A percentile compares a stretch with the other conserved stretches of the same genome.
Evolutionary conservation across 1,284 basidiomycete species (phyloP).

Genomic region (Peniophora sp.): DNA sequence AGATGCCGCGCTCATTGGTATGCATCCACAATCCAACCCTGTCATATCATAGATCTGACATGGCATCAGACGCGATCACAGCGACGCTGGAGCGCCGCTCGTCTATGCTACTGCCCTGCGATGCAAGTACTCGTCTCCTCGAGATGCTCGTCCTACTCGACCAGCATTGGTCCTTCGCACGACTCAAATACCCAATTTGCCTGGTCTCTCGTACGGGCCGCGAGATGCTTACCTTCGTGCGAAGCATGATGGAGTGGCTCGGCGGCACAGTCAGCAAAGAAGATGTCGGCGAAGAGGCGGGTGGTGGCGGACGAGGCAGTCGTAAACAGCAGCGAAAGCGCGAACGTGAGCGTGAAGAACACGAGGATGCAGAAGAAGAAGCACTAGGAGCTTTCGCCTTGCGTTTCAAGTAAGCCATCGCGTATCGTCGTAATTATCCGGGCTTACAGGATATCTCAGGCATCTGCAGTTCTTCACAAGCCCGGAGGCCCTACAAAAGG

Average conservation of each 20-base stretch:
- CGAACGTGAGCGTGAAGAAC: slow-evolving; percentile 17
- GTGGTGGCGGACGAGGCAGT: slow-evolving; percentile 42
- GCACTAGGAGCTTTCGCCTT: slow-evolving; percentile 70
- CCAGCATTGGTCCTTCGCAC: slow-evolving; percentile 93
- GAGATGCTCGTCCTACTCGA: slow-evolving; percentile 94
- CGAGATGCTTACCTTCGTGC: slow-evolving; percentile 91
- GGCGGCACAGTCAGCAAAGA: slow-evolving; percentile 89
- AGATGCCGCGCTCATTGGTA: slow-evolving; percentile 84
- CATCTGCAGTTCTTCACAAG: slow-evolving; percentile 86
- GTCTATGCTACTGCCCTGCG: slow-evolving; percentile 86
- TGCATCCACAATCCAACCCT: slow-evolving; percentile 17
- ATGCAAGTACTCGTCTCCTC: slow-evolving; percentile 88
- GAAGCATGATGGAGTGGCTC: slow-evolving; percentile 99
- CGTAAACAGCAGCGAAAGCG: slow-evolving; percentile 37
- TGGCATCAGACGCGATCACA: slow-evolving; percentile 69
- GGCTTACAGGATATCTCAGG: slow-evolving; percentile 32
- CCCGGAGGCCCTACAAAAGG: slow-evolving; percentile 72
- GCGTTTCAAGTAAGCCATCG: slow-evolving; percentile 53
- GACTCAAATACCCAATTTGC: slow-evolving; percentile 81
- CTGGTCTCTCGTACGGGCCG: slow-evolving; percentile 85
- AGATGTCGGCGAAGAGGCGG: slow-evolving; percentile 72
- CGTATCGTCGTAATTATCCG: background rate
- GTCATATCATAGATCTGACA: slow-evolving; percentile 4
- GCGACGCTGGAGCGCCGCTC: slow-evolving; percentile 71
- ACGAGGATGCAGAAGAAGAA: slow-evolving; percentile 63